Conservation (phyloP, 495 filamentous ascomycete genomes). For the Penicillium maclennaniae region DNA sequence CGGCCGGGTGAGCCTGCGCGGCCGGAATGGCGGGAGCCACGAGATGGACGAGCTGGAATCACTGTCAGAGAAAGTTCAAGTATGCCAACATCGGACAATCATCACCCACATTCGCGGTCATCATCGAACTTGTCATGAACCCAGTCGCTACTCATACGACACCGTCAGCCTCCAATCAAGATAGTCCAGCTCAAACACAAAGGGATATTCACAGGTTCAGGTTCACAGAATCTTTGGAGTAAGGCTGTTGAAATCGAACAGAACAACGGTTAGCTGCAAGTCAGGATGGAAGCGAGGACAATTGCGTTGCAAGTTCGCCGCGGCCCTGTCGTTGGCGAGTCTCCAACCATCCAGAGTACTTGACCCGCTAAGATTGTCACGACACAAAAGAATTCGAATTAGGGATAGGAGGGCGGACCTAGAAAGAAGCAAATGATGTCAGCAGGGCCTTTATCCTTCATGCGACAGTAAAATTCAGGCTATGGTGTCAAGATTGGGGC, state of each 20-base stretch:
- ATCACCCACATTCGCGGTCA: constrained; percentile 43
- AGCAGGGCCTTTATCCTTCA: constrained; percentile 8
- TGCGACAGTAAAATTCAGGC: neutral
- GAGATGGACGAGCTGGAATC: constrained; percentile 37
- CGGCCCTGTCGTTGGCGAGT: constrained; percentile 31
- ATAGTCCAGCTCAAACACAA: neutral
- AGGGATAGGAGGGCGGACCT: constrained; percentile 46
- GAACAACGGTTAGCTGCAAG: constrained; percentile 53
- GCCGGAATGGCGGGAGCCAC: constrained; percentile 35
- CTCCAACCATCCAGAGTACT: constrained; percentile 27
- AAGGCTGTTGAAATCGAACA: constrained; percentile 52
- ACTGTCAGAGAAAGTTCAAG: constrained; percentile 24
- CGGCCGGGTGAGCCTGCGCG: constrained; percentile 48
- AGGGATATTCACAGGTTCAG: constrained; percentile 48
- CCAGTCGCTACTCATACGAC: constrained; percentile 64
- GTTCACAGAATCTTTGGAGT: constrained; percentile 50
- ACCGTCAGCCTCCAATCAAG: constrained; percentile 13
- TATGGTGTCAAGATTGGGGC: neutral
- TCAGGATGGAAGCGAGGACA: constrained; percentile 44
- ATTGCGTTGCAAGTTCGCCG: constrained; percentile 37
- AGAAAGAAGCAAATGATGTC: constrained; percentile 22
- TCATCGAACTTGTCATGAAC: constrained; percentile 86
- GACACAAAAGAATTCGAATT: constrained; percentile 35
- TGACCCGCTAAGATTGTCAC: constrained; percentile 38
- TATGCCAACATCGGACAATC: constrained; percentile 17